Base-by-base conservation (phyloP, 495 filamentous ascomycete genomes). In the Peziza echinospora region DNA sequence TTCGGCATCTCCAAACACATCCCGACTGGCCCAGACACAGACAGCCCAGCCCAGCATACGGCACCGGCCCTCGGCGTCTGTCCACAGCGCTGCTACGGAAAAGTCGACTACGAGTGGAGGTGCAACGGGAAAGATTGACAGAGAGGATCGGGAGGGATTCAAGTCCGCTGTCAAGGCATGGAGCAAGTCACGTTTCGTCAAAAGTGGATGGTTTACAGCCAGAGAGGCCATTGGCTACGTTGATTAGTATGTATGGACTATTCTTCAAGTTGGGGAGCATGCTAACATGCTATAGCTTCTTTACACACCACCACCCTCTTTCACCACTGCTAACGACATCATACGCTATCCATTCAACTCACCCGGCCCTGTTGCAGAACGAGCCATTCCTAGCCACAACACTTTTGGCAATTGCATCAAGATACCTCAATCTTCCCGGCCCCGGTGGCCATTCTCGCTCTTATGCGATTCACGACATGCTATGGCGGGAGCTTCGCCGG, bases 201-300 rank as follows among this genome's bases (percentile, higher is more conserved):
- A 83, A 44, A 84, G 83, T 6, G 89, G 89, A 19, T 97, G 89
- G 89, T 86, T 97, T 55, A 93, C 84, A 0, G 83, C 87, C 1
- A 73, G 77, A 52, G 89, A 97, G 61, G 86, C 81, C 1, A 83
- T 96, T 59, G 76, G 73, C 23, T 97, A 94, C 58, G 80, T 97
- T 52, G 76, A 81, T 57, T 96, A 94, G 78, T 89, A 70, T 42
- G 21, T 37, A 8, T 0, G 3, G 4, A 2, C 41, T 22, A 43
- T 22, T 5, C 41, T 21, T 24, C 39, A 39, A 34, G 37, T 37
- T 19, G 24, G 22, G 16, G 19, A 24, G 24, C 11, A 37, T 37
- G 22, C 8, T 40, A 43, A 25, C 21, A 5, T 37, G 46, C 7
- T 5, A 26, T 25, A 85, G 82, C 59, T 97, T 93, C 64, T 93